Evolutionary conservation across 2,329 filamentous ascomycete genomes (phyloP), one percentile per base, ranked within the genome.

Genomic region (Colletotrichum lindemuthianum): DNA sequence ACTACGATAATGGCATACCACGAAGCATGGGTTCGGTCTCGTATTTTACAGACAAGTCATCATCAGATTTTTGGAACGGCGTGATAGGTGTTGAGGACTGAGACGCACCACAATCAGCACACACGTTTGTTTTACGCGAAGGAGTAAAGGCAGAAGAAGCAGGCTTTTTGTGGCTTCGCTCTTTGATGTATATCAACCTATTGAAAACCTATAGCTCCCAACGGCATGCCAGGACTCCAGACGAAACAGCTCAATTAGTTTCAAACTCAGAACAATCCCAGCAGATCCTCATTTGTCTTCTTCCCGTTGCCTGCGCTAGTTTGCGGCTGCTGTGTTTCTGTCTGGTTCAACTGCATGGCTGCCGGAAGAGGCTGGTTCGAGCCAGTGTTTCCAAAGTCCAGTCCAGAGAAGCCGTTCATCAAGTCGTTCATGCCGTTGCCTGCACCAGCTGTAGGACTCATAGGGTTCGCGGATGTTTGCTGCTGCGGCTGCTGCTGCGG

Each of bases 331-430:
- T 73, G 71, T 24, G 40, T 40, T n/a, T 59, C 44, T 34, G 34
- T 59, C 54, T 76, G 74, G 53, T 79, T 77, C 68, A 88, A 74
- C 72, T 91, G 86, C 74, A 87, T 85, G 10, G 82, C 81, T 5
- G 90, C 82, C 13, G 90, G 89, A 37, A 90, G 84, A 15, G 91
- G 88, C 69, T 89, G 86, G 68, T 82, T 86, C 53, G 72, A 70
- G 32, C 59, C 59, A 6, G 81, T 79, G 44, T 86, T 88, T 50
- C 88, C 86, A 73, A 99, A 82, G 78, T 92, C 89, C 79, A 99
- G 82, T 5, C 88, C 88, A 34, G 89, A 92, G 74, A 99, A 96
- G 1, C 94, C 94, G 73, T 93, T 93, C 83, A 97, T 90, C 72
- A 99, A 81, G 77, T 98, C 94, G 69, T 92, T 92, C 83, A 97